Conservation (phyloP, 495 filamentous ascomycete genomes). For the Bathelium albidoporum region DNA sequence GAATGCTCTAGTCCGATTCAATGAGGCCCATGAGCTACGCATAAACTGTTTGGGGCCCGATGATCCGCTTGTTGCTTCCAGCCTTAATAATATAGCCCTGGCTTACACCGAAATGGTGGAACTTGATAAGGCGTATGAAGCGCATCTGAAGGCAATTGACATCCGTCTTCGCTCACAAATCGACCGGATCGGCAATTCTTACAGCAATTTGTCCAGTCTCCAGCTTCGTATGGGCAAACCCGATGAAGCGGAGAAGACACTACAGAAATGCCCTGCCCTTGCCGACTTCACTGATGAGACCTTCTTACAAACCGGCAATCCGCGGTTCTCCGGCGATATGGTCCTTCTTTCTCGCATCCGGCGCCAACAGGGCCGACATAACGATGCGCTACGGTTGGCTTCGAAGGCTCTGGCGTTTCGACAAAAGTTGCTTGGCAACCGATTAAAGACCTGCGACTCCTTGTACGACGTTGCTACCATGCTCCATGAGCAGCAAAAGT, state of each 20-base stretch:
- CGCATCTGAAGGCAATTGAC: slow-evolving; percentile 19
- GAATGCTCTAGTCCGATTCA: slow-evolving; percentile 18
- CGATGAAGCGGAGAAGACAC: slow-evolving; percentile 24
- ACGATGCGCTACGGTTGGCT: slow-evolving; percentile 12
- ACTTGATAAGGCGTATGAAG: slow-evolving; percentile 19
- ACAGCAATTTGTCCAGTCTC: slow-evolving; percentile 25
- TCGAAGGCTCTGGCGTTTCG: slow-evolving; percentile 19
- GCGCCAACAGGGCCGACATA: slow-evolving; percentile 7
- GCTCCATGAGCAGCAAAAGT: slow-evolving; percentile 13
- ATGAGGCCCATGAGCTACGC: slow-evolving; percentile 19
- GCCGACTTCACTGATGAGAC: slow-evolving; percentile 24
- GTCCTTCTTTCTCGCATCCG: slow-evolving; percentile 19
- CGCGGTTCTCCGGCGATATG: slow-evolving; percentile 21
- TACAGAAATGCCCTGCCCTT: slow-evolving; percentile 23
- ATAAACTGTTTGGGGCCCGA: slow-evolving; percentile 8
- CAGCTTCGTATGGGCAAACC: slow-evolving; percentile 21
- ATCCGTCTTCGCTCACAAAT: slow-evolving; percentile 20
- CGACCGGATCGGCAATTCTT: slow-evolving; percentile 25
- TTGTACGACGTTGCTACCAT: slow-evolving; percentile 20
- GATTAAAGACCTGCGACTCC: slow-evolving; percentile 23
- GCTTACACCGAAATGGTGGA: slow-evolving; percentile 22
- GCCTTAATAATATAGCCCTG: slow-evolving; percentile 22
- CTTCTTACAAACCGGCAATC: slow-evolving; percentile 20
- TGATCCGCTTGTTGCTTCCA: slow-evolving; percentile 22
- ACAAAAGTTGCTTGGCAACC: slow-evolving; percentile 16